phyloP scores from a whole-genome alignment of 2,329 filamentous ascomycete genomes.

The Hypocrella siamensis region DNA sequence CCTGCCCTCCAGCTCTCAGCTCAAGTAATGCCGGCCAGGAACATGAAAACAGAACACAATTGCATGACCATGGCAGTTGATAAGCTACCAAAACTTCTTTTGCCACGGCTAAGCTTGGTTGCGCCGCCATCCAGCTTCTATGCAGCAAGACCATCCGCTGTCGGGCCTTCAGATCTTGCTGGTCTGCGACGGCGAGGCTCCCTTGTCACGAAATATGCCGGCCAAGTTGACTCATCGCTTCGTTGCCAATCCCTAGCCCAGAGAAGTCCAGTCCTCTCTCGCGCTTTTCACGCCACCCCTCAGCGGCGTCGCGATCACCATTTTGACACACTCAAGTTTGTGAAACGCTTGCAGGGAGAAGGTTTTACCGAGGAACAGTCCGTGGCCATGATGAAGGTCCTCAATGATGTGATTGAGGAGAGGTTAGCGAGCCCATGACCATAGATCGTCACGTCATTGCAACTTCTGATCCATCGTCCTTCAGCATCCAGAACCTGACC shows the following conservation, averaged over 20 bases:
- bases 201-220: neutral
- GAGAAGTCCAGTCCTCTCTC: conserved; percentile 12
- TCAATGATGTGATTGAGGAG: conserved; percentile 95
- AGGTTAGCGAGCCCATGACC: conserved; percentile 31
- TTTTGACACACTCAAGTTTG: conserved; percentile 96
- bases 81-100: conserved; percentile 34
- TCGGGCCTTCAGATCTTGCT: conserved; percentile 6
- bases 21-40: no score
- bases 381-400: conserved; percentile 94
- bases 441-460: neutral
- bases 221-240: neutral
- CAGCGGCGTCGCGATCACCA: conserved; percentile 62
- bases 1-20: no score
- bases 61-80: conserved; percentile 16
- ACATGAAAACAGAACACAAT: no score
- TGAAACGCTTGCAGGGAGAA: conserved; percentile 75
- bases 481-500: conserved; percentile 86
- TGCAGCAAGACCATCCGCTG: conserved; percentile 8
- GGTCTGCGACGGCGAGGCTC: conserved; percentile 2
- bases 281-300: conserved; percentile 52
- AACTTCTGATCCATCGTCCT: no score
- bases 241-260: conserved; percentile 2
- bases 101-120: conserved; percentile 39
- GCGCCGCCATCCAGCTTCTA: conserved; percentile 12
- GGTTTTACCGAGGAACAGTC: conserved; percentile 93